Evolutionary conservation across 2,329 filamentous ascomycete species (phyloP), one percentile per base, ranked within the genome.

Genomic region (Dactylellina cionopaga): DNA sequence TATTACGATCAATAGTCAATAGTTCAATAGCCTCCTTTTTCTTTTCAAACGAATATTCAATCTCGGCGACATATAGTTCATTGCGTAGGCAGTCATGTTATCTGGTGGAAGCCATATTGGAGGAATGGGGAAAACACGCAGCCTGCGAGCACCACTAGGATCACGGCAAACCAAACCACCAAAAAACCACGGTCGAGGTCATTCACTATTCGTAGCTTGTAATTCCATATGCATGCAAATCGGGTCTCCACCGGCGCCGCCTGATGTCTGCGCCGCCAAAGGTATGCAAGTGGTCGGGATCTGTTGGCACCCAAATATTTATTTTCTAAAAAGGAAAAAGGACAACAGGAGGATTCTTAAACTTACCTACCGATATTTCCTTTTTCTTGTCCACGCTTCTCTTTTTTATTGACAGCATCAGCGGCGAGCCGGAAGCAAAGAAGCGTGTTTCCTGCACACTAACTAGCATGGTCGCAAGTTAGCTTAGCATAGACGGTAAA

Each of bases 231-330:
- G 58, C 51, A 58, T 64, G 66, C 59, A 56, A 72, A 58, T 37
- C 11, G 35, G n/a, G 24, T 43, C 43, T 41, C 49, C 52, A n/a
- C n/a, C n/a, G n/a, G n/a, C n/a, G n/a, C 43, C 13, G 51, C 43
- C 51, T 46, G 22, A 22, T 41, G 29, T 52, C 68, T 49, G 68
- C 68, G 68, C 68, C 68, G 68, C 52, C 47, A 24, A 52, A 59
- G 68, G 68, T 65, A 72, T 72, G 54, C 44, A 51, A 62, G 56
- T 63, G 49, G 66, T 64, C 49, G 49, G 56, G 44, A 37, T 33
- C 22, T 31, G 58, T 63, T 64, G 58, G 66, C 58, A 71, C 24
- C 10, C 7, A 1, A 13, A 27, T 29, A 33, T 10, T 24, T 44
- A 24, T 41, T 33, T 41, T 43, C 46, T 24, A 58, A 58, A 58